Evolutionary conservation across 2,329 filamentous ascomycete genomes (phyloP), one percentile per base, ranked within the genome.

Genomic region (Phaeosphaeriaceae sp.): DNA sequence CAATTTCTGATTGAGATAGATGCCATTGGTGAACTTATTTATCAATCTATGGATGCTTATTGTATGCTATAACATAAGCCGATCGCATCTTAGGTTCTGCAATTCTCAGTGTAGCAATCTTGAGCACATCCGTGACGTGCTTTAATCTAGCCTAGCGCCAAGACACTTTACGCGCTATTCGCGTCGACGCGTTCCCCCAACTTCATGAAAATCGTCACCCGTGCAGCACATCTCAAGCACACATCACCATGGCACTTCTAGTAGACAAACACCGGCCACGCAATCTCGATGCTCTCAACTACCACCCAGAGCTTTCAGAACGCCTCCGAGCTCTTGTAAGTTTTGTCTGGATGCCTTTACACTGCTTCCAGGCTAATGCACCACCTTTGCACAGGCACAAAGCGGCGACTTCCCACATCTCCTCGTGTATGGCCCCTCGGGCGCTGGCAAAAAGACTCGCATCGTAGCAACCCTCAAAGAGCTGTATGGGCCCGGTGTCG

Each of bases 381-480:
- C 13, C 44, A 24, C 27, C 21, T 27, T 50, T 6, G 54, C 60
- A 17, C 61, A 97, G 93, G 95, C 95, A 54, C 92, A 96, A 86
- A 96, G 91, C 80, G 93, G 94, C 69, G 96, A 99, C 78, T 99
- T 99, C 76, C 95, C 95, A 50, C 96, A 99, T 80, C 88, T 99
- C 48, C 91, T 99, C 62, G 91, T 99, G 64, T 99, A 98, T 76
- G 95, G 95, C 0, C 95, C 95, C 1, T 97, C 94, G 0, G 95
- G 95, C 33, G 95, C 95, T 5, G 95, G 95, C 66, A 99, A 99
- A 79, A 99, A 99, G 81, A 99, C 95, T 1, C 89, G 95, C 45
- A 96, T 98, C 66, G 92, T 97, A 19, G 93, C 95, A 17, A 98
- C 94, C 0, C 82, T 99, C 3, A 96, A 97, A 77, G 94, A 97